Evolutionary conservation across 2,329 filamentous ascomycete species (phyloP).

Genomic region (Venturia oleaginea): DNA sequence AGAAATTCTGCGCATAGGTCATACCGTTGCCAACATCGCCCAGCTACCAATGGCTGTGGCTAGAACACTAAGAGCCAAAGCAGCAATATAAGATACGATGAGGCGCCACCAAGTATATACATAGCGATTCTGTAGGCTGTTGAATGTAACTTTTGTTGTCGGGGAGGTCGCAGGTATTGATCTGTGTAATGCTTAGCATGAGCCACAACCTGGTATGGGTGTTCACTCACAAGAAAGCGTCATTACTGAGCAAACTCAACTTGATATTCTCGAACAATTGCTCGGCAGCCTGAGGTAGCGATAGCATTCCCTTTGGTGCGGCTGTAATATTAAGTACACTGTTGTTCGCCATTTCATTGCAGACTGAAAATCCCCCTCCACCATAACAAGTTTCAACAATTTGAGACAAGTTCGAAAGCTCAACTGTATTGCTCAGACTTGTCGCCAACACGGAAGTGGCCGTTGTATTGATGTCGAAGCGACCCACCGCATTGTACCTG

Average conservation of each 20-base stretch:
- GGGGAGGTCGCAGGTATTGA: neutral
- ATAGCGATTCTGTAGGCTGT: slow-evolving; percentile 8
- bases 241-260: neutral
- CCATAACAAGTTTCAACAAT: neutral
- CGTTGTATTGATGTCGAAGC: neutral
- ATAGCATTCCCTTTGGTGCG: neutral
- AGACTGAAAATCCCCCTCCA: neutral
- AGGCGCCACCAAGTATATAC: slow-evolving; percentile 9
- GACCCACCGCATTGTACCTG: neutral
- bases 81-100: neutral
- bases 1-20: slow-evolving; percentile 5
- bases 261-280: slow-evolving; percentile 6
- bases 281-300: neutral
- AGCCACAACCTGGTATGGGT: neutral
- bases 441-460: neutral
- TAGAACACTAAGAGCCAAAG: neutral
- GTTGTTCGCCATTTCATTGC: neutral
- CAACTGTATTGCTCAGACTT: neutral
- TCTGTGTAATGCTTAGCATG: neutral
- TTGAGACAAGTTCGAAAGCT: neutral
- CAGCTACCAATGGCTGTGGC: neutral
- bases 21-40: slow-evolving; percentile 6
- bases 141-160: neutral
- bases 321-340: neutral
- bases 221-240: neutral